phyloP scores from a whole-genome alignment of 805 yeast genomes.

The Yamadazyma paraphyllophila region DNA sequence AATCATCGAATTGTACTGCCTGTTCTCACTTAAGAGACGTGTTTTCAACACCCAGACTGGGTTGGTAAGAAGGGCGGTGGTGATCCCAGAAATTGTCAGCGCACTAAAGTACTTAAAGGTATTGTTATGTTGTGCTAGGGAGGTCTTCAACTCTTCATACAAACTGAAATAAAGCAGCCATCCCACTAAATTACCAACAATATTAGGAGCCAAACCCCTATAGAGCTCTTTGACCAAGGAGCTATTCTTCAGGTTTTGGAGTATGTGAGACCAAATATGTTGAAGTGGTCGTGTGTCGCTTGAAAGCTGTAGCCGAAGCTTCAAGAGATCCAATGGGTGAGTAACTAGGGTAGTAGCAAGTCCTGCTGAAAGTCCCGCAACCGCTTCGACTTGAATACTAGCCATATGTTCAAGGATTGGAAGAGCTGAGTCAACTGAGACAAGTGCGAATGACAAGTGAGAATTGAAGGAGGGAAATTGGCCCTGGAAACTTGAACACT shows the following conservation, averaged over 20 bases:
- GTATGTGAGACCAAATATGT: conserved; percentile 1
- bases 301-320: conserved; percentile 74
- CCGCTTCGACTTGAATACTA: conserved; percentile 42
- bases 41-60: conserved; percentile 97
- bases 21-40: conserved; percentile 66
- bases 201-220: conserved; percentile 77
- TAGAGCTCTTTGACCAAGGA: conserved; percentile 35
- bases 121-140: conserved; percentile 5
- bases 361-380: conserved; percentile 82
- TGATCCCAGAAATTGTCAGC: conserved; percentile 59
- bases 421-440: not conserved
- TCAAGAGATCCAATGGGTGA: conserved; percentile 88
- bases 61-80: conserved; percentile 76
- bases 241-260: not conserved
- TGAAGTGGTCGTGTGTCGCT: conserved; percentile 1
- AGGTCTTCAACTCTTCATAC: conserved; percentile 58
- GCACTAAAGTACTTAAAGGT: conserved; percentile 33
- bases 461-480: not conserved
- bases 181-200: conserved; percentile 79
- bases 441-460: not conserved
- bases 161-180: conserved; percentile 88
- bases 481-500: no score
- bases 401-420: not conserved
- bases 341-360: conserved; percentile 71
- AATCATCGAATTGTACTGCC: conserved; percentile 56